phyloP scores from a whole-genome alignment of 352 stramenopile genomes.

The Pythium folliculosum region DNA sequence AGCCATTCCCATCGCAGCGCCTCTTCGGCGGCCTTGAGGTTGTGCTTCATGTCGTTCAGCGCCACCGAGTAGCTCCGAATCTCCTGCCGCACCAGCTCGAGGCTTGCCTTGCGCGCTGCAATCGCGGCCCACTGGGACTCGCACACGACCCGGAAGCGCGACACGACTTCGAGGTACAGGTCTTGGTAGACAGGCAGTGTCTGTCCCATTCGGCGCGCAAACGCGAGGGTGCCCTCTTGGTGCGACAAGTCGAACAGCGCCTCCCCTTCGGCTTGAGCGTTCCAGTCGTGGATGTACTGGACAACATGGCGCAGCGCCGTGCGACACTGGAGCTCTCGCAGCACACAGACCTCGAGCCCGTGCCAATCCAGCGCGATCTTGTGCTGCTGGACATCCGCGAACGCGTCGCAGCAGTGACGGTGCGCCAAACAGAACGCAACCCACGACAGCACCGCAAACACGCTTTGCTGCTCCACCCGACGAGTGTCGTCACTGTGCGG shows the following conservation, averaged over 20 bases:
- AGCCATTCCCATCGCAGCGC: conserved; percentile 10
- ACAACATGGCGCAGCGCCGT: conserved; percentile 9
- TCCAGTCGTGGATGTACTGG: conserved; percentile 15
- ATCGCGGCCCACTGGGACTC: conserved; percentile 11
- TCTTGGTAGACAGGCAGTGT: conserved; percentile 16
- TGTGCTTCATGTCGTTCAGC: neutral
- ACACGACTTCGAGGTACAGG: conserved; percentile 8
- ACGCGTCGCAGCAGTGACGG: neutral
- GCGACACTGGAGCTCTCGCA: conserved; percentile 1
- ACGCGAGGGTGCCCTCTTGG: conserved; percentile 10
- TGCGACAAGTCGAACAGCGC: conserved; percentile 22
- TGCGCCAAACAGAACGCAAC: conserved; percentile 8
- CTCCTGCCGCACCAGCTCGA: conserved; percentile 11
- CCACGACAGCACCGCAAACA: conserved; percentile 6
- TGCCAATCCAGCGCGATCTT: conserved; percentile 19
- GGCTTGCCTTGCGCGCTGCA: neutral
- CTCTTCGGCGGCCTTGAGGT: conserved; percentile 6
- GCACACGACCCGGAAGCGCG: neutral
- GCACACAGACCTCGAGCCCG: conserved; percentile 12
- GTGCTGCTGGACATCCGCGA: neutral
- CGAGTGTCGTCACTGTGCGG: neutral
- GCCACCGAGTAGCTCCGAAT: neutral
- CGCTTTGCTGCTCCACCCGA: conserved; percentile 6
- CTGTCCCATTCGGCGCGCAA: conserved; percentile 15
- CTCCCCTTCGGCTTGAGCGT: neutral